Base-by-base conservation (phyloP, 768 basidiomycete genomes). In the Trametes meyenii region DNA sequence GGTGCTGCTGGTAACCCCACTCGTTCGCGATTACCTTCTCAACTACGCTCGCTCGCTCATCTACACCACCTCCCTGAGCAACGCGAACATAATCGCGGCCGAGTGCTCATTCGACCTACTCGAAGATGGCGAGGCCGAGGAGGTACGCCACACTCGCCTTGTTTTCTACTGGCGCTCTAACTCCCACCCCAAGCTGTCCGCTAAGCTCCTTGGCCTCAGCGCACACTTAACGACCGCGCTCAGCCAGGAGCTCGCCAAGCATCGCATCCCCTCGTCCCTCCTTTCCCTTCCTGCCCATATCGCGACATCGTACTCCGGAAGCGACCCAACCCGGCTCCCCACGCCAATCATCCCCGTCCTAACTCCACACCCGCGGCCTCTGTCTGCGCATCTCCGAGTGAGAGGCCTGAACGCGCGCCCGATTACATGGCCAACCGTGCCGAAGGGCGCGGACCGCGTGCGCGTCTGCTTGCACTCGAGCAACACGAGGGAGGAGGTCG, bases 11-110 rank as follows among this genome's bases (percentile, higher is more conserved):
- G 88, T 87, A 16, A 88, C 79, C 16, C 79, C 82, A 1, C 77
- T 92, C 11, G 81, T 96, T 46, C 86, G 89, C 12, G 85, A 90
- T 64, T 97, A 94, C 74, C 78, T 98, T 21, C 75, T 97, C 65
- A 98, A 98, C 72, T 98, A 96, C 74, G 94, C 94, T 0, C 83
- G 96, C 26, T 84, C 94, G 2, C 78, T 98, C 51, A 92, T 98
- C 52, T 98, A 94, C 76, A 97, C 94, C 2, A 98, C 96, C 0
- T 84, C 92, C 0, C 81, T 93, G 60, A 86, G 88, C 62, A 85
- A 86, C 66, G 82, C 88, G 13, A 94, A 86, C 69, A 81, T 96
- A 43, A 76, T 94, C 49, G 87, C 91, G 0, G 82, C 88, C 13
- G 83, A 86, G 48, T 88, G 87, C 63, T 88, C 91, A 0, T 89